Conservation (phyloP, 2,329 filamentous ascomycete genomes). For the Elsinoe ampelina region DNA sequence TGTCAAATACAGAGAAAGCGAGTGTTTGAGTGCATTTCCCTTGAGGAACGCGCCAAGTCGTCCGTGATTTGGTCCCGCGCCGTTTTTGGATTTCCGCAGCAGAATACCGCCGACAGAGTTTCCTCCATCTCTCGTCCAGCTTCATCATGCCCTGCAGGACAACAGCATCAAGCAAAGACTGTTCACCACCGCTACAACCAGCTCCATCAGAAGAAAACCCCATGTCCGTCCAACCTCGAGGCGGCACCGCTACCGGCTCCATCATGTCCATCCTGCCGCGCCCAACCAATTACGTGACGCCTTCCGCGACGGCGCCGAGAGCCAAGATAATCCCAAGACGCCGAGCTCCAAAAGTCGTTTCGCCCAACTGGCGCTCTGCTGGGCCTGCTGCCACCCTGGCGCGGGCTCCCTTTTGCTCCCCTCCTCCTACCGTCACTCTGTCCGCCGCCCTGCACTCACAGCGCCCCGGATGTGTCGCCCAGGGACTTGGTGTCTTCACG, state of each 20-base stretch:
- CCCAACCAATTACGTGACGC: conserved; percentile 5
- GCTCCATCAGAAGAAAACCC: not conserved
- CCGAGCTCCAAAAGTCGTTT: conserved; percentile 1
- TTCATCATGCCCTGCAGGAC: not conserved
- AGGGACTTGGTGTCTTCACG: conserved; percentile 8
- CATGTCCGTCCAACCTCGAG: not conserved
- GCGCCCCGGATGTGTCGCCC: conserved; percentile 3
- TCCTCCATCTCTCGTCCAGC: not conserved
- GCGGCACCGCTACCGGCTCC: conserved; percentile 8
- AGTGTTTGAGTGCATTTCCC: too few relatives aligned
- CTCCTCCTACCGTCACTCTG: conserved; percentile 1
- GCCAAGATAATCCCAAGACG: conserved; percentile 9
- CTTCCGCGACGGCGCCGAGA: not conserved
- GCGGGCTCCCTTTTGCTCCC: not conserved
- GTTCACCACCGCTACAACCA: not conserved
- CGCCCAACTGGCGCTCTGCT: not conserved
- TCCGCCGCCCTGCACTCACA: conserved; percentile 1
- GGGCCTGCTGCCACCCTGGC: not conserved
- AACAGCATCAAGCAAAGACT: not conserved
- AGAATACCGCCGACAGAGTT: not conserved
- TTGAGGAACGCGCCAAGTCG: too few relatives aligned
- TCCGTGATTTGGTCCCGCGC: too few relatives aligned
- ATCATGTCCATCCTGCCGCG: not conserved
- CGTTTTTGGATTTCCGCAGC: not conserved
- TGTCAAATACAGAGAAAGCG: too few relatives aligned